Evolutionary conservation across 352 stramenopile species (phyloP).

Genomic region (Phytophthora idaei): DNA sequence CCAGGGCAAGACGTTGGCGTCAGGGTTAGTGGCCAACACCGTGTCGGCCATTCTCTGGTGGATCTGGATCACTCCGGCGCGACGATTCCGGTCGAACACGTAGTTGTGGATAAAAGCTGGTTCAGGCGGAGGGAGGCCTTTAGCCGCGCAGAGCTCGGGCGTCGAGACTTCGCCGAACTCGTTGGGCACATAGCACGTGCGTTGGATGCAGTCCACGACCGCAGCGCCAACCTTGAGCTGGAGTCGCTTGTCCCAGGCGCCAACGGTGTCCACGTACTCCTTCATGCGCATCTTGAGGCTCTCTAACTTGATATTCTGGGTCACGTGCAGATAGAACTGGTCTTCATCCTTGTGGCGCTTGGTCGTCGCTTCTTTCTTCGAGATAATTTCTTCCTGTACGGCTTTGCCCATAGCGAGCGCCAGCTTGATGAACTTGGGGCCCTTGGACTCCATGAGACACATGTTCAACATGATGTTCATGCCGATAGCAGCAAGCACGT

Average conservation of each 20-base stretch:
- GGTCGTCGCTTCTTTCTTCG: slow-evolving; percentile 48
- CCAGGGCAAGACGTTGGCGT: slow-evolving; percentile 73
- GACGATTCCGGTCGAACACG: slow-evolving; percentile 81
- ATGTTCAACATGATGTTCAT: slow-evolving; percentile 80
- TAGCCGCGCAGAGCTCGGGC: slow-evolving; percentile 38
- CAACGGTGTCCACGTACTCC: slow-evolving; percentile 72
- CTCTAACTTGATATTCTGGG: slow-evolving; percentile 37
- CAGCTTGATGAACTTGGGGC: slow-evolving; percentile 84
- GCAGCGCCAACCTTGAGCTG: slow-evolving; percentile 91
- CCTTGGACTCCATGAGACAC: slow-evolving; percentile 66
- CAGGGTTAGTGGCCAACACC: slow-evolving; percentile 55
- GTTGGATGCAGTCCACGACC: slow-evolving; percentile 80
- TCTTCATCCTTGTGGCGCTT: slow-evolving; percentile 32
- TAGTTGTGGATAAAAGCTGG: slow-evolving; percentile 79
- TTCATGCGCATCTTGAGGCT: slow-evolving; percentile 52
- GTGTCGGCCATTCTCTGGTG: slow-evolving; percentile 63
- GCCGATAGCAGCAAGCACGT: slow-evolving; percentile 61
- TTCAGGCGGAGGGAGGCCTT: slow-evolving; percentile 33
- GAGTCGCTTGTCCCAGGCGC: slow-evolving; percentile 86
- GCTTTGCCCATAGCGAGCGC: slow-evolving; percentile 77
- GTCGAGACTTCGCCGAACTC: slow-evolving; percentile 34
- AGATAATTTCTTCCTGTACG: slow-evolving; percentile 78
- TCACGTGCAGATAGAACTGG: slow-evolving; percentile 40
- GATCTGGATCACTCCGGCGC: slow-evolving; percentile 80
- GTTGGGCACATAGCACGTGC: slow-evolving; percentile 75